Evolutionary conservation across 345 rosid species (phyloP), one percentile per base, ranked within the genome.

Genomic region (Reutealis trisperma): DNA sequence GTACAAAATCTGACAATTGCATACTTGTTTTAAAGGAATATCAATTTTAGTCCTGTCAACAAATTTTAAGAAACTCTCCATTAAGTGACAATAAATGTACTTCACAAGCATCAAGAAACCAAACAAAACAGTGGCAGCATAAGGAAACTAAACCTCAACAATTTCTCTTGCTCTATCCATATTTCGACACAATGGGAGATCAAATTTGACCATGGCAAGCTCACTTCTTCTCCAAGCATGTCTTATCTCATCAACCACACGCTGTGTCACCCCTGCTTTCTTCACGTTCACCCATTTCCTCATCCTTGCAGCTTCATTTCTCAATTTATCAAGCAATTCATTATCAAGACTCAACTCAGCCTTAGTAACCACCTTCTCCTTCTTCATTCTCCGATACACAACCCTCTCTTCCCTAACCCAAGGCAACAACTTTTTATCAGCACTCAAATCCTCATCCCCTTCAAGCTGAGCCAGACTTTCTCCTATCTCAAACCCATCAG

Each of bases 151-250:
- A 74, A 93, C 98, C 98, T 93, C 94, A 8, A 87, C 27, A 80
- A 92, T 90, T 81, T 92, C 97, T 78, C 87, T 91, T 61, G 97
- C 97, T 82, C 97, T 84, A 21, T 90, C 91, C 98, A 93, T 93
- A 82, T 92, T 93, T 8, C 89, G 79, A 81, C 92, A 87, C 72
- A 93, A 81, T 59, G 97, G 98, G 55, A 89, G 74, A 67, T 87
- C 87, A 76, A 93, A 92, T 74, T 90, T 93, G 49, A 90, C 85
- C 95, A 89, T 89, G 37, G 83, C 94, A 72, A 93, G 91, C 83
- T 90, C 95, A 69, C 79, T 84, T 51, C 18, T 78, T 74, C 82
- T 81, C 98, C 98, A 93, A 45, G 75, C 73, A 66, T 51, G 74
- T 73, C 77, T 82, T 77, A 93, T 87, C 80, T 90, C 89, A 65